A percentile compares a stretch with the other conserved stretches of the same genome.
These are phyloP conservation scores for Platanthera guangdongensis DNA, from an alignment of 106 monocot species.

Conservation along the genomic window DNA sequence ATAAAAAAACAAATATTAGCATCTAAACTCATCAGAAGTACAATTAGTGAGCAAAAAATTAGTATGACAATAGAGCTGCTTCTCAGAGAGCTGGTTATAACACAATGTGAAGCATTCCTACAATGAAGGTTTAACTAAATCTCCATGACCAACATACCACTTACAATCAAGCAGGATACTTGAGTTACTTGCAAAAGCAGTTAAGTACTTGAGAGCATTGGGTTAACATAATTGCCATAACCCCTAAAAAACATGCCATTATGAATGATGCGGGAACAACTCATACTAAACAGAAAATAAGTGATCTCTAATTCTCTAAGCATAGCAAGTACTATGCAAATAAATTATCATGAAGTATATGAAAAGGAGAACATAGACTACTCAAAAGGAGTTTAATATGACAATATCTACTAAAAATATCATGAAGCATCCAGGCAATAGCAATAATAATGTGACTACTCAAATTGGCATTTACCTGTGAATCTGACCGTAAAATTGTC, in stretches of 20 bases:
- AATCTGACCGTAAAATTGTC: constrained; percentile 87
- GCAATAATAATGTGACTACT: neutral
- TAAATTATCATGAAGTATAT: neutral
- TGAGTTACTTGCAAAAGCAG: neutral
- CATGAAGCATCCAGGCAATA: too few relatives aligned
- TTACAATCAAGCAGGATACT: neutral
- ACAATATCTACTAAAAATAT: too few relatives aligned
- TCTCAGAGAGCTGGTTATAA: neutral
- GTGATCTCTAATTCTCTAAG: neutral
- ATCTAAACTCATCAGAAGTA: neutral
- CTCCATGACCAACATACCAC: neutral
- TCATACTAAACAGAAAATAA: neutral
- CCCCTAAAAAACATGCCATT: neutral
- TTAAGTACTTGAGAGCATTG: neutral
- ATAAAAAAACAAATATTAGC: neutral
- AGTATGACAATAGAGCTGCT: neutral
- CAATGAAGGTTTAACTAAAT: neutral
- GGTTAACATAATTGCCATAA: neutral
- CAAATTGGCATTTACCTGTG: constrained; percentile 54
- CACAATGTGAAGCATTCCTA: neutral
- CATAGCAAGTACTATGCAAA: neutral
- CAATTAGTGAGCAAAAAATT: neutral
- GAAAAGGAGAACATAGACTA: too few relatives aligned
- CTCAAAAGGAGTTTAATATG: too few relatives aligned
- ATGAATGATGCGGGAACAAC: neutral